Base-by-base conservation (phyloP, 305 asterid species). In the Fraxinus sp. region DNA sequence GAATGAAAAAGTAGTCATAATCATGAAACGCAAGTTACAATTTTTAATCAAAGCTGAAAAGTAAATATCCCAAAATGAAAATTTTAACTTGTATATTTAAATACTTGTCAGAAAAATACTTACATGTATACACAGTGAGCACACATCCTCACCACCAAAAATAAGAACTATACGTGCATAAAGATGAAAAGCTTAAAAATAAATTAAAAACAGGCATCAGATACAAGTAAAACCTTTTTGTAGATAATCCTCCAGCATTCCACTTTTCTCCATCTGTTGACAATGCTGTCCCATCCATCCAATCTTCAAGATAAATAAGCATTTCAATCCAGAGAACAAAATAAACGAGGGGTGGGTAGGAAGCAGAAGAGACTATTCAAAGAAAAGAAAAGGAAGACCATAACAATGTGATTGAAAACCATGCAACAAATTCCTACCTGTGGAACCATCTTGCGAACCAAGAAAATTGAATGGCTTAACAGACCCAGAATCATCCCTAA, bases 401-500 rank as follows among this genome's bases (percentile, higher is more conserved):
- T 7, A 36, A 79, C 52, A 57, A 74, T 75, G 71, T 66, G 26
- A 70, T 79, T 20, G 33, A 79, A 84, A 76, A 35, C 83, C 86
- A 57, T 39, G 73, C 76, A 75, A 77, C 32, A 79, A 59, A 74
- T 59, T 79, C 83, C 77, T 87, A 94, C 98, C 98, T 16, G 84
- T 82, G 28, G 97, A 89, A 59, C 92, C 95, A 82, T 90, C 92
- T 82, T 91, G 91, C 35, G 88, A 83, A 64, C 90, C 94, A 64
- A 93, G 97, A 86, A 96, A 91, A 88, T 91, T 93, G 87, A 93
- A 94, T 83, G 97, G 90, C 83, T 91, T 92, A 30, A 79, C 79
- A 78, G 94, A 80, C 74, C 85, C 91, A 33, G 85, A 79, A 74
- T 88, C 97, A 76, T 84, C 96, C 86, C 98, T 94, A 89, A 83